Evolutionary conservation across 331 rosid species (phyloP).

Genomic region (Malus hybrid): DNA sequence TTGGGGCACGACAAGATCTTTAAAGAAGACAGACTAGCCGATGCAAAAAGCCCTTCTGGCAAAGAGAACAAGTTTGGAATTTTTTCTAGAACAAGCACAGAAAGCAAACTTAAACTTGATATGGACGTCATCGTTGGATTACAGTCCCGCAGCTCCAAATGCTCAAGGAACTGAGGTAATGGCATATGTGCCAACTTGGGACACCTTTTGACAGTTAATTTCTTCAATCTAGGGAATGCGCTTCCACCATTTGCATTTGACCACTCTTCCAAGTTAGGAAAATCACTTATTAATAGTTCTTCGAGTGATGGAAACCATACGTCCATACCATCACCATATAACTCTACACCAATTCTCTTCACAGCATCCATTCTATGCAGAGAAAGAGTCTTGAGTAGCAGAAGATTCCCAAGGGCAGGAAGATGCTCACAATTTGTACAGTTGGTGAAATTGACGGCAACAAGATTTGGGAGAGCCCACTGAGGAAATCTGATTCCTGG

Average conservation of each 20-base stretch:
- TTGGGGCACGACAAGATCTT: conserved; percentile 8
- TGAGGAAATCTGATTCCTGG: neutral
- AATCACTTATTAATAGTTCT: conserved; percentile 5
- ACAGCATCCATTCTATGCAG: conserved; percentile 2
- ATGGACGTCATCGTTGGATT: neutral
- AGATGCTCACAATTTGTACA: neutral
- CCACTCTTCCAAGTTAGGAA: conserved; percentile 15
- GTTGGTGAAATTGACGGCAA: neutral
- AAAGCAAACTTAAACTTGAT: neutral
- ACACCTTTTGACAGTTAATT: conserved; percentile 1
- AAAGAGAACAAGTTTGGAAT: neutral
- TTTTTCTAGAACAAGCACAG: conserved; percentile 2
- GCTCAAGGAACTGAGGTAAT: neutral
- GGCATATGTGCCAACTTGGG: neutral
- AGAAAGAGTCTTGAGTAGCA: neutral
- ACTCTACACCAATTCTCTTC: neutral
- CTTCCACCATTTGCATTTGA: neutral
- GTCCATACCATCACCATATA: neutral
- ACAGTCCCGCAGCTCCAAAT: conserved; percentile 1
- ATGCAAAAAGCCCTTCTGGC: neutral
- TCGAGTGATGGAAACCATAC: conserved; percentile 4
- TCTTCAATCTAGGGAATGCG: neutral
- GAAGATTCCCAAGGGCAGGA: conserved; percentile 9
- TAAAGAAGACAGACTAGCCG: neutral
- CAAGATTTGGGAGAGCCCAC: neutral